phyloP scores from a whole-genome alignment of 2,329 filamentous ascomycete species.

The Drechslera avenae region DNA sequence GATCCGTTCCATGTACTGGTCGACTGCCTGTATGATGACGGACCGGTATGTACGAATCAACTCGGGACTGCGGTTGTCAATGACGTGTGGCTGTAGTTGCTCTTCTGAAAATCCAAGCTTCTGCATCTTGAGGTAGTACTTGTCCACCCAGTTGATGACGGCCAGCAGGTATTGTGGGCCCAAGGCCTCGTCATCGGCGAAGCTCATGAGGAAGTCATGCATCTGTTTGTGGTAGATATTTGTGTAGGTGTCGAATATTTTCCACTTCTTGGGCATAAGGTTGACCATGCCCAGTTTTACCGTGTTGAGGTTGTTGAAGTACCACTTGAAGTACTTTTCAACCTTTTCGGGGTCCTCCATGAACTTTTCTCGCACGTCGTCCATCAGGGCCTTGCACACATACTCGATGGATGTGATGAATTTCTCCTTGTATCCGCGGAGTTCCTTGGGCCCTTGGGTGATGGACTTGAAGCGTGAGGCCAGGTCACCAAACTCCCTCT shows the following conservation, averaged over 20 bases:
- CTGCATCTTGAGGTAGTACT: constrained; percentile 94
- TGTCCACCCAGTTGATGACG: constrained; percentile 93
- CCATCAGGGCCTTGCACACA: constrained; percentile 75
- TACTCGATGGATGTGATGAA: constrained; percentile 81
- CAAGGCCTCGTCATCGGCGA: constrained; percentile 84
- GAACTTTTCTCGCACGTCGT: constrained; percentile 73
- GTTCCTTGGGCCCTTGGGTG: constrained; percentile 87
- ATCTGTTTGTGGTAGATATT: constrained; percentile 92
- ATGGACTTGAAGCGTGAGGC: constrained; percentile 93
- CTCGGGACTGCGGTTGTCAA: constrained; percentile 88
- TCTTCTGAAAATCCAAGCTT: constrained; percentile 81
- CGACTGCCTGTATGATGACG: constrained; percentile 92
- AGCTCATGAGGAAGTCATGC: constrained; percentile 86
- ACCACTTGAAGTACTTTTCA: constrained; percentile 92
- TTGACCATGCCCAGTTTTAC: constrained; percentile 91
- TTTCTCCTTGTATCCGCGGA: constrained; percentile 95
- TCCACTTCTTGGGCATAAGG: constrained; percentile 96
- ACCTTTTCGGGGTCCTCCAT: constrained; percentile 80
- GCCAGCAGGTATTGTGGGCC: constrained; percentile 85
- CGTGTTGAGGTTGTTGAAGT: constrained; percentile 95
- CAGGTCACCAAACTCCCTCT: constrained; percentile 94
- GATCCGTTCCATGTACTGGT: constrained; percentile 97
- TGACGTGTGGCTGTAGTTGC: constrained; percentile 81
- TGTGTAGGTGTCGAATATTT: constrained; percentile 87
- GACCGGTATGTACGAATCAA: constrained; percentile 91